Evolutionary conservation across 306 rosid species (phyloP).

Genomic region (Medicago ruthenica): DNA sequence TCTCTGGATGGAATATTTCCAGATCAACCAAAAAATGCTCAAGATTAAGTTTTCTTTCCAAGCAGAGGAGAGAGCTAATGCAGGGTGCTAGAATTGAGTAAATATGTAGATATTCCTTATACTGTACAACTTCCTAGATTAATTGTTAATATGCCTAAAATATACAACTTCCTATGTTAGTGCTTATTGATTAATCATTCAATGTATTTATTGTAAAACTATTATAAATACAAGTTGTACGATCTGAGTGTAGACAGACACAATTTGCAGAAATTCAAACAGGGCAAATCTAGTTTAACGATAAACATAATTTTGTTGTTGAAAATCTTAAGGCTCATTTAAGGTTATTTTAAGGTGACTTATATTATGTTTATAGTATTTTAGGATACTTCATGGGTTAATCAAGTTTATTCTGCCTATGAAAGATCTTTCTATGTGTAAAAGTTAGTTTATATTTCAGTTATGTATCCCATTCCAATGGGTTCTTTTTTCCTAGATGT

Average conservation of each 20-base stretch:
- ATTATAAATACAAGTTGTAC: too few relatives aligned
- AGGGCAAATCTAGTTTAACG: constrained; percentile 3
- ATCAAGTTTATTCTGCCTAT: background rate
- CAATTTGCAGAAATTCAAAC: background rate
- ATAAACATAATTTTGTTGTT: background rate
- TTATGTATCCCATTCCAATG: constrained; percentile 11
- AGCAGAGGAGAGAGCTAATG: background rate
- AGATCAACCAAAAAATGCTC: background rate
- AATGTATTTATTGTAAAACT: background rate
- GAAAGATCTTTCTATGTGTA: background rate
- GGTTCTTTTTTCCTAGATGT: constrained; percentile 26
- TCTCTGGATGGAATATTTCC: background rate
- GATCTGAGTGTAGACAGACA: too few relatives aligned
- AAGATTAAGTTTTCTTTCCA: constrained; percentile 1
- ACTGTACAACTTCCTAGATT: too few relatives aligned
- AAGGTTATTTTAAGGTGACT: background rate
- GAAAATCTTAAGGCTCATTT: background rate
- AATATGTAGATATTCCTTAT: background rate
- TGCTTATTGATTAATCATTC: background rate
- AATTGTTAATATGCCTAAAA: background rate
- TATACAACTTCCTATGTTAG: too few relatives aligned
- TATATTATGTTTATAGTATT: background rate
- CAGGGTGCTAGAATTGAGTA: background rate
- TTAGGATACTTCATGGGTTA: background rate
- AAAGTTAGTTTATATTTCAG: background rate